Conservation (phyloP, 2,329 filamentous ascomycete species). For the Sclerotinia minor region DNA sequence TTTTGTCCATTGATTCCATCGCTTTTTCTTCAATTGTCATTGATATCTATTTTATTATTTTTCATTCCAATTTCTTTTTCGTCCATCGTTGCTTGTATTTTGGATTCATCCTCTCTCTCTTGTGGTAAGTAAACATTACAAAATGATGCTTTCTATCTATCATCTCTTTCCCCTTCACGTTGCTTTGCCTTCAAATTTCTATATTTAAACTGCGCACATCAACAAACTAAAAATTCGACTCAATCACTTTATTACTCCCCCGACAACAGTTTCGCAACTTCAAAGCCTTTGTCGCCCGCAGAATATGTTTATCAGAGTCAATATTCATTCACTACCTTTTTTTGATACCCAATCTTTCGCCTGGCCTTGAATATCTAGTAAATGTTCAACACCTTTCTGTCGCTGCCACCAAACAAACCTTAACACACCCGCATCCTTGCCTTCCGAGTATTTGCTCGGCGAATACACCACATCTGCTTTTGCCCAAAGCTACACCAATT, state of each 20-base stretch:
- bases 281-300: neutral
- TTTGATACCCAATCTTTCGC: neutral
- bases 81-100: neutral
- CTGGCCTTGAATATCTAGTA: neutral
- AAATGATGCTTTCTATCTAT: neutral
- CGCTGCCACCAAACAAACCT: conserved; percentile 9
- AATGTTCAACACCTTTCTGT: conserved; percentile 2
- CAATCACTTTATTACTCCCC: neutral
- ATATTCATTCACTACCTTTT: conserved; percentile 11
- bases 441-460: conserved; percentile 29
- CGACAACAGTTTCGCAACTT: neutral
- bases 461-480: conserved; percentile 24
- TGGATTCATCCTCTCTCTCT: conserved; percentile 1
- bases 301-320: neutral
- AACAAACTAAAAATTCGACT: conserved; percentile 10
- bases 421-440: conserved; percentile 17
- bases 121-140: conserved; percentile 9
- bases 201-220: conserved; percentile 22
- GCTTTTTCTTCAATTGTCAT: neutral
- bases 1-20: neutral
- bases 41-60: neutral
- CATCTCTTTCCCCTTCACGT: neutral
- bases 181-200: neutral
- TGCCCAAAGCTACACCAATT: conserved; percentile 17
- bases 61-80: too few species aligned